Percentiles rank a stretch among this genome's conserved stretches.
These are phyloP conservation scores for Chenopodium quinoa DNA, from an alignment of 148 eudicot genomes.

Conservation along the genomic window DNA sequence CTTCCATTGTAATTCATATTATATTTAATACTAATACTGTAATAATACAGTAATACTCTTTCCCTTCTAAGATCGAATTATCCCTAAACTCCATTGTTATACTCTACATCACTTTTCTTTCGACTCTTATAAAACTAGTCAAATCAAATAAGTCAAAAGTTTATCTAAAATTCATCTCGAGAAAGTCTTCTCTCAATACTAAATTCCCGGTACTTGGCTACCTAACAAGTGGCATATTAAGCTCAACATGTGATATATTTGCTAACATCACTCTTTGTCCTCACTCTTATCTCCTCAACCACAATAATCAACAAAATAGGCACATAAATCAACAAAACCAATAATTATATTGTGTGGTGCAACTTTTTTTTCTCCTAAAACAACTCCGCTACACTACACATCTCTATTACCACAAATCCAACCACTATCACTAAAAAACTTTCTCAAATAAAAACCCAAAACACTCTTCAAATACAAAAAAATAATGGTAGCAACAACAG, in stretches of 20 bases:
- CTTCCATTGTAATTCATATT: no score
- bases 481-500: conserved; percentile 51
- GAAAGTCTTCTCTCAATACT: no score
- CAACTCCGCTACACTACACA: background rate
- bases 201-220: background rate
- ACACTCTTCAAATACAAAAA: background rate
- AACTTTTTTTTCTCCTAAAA: background rate
- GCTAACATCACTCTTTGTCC: background rate
- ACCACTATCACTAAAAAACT: background rate
- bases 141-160: no score
- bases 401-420: background rate
- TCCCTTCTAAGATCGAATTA: no score
- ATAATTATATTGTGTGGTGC: background rate
- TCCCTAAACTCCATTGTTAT: no score
- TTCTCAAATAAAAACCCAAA: background rate
- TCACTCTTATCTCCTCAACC: background rate
- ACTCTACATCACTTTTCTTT: no score
- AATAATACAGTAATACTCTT: no score
- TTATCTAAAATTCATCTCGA: no score
- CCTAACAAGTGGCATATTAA: background rate
- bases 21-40: no score
- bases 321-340: background rate
- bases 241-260: background rate
- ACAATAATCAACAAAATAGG: conserved; percentile 1
- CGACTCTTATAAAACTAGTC: no score